phyloP scores from a whole-genome alignment of 805 yeast genomes.

The Metschnikowia koreensis region DNA sequence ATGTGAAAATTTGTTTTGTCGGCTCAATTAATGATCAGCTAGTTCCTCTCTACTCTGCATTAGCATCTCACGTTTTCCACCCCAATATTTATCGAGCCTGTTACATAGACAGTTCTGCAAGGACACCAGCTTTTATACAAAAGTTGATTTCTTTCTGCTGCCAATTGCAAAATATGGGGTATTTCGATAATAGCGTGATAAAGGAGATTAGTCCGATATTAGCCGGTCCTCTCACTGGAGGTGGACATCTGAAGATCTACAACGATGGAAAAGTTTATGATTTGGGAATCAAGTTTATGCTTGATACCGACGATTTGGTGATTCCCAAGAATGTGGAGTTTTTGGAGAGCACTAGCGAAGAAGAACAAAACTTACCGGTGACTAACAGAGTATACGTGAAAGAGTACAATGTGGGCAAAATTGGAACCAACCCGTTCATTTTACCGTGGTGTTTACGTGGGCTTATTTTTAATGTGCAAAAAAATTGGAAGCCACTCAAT shows the following conservation, averaged over 20 bases:
- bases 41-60: constrained; percentile 88
- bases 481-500: constrained; percentile 46
- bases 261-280: constrained; percentile 83
- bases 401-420: constrained; percentile 59
- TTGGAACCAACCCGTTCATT: constrained; percentile 78
- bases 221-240: constrained; percentile 92
- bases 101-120: constrained; percentile 78
- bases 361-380: constrained; percentile 24
- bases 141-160: constrained; percentile 73
- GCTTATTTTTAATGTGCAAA: constrained; percentile 55
- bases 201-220: constrained; percentile 63
- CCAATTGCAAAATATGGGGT: constrained; percentile 71
- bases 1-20: constrained; percentile 75
- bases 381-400: constrained; percentile 37
- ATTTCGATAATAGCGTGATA: constrained; percentile 80
- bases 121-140: constrained; percentile 75
- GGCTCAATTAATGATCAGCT: constrained; percentile 93
- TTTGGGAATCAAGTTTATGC: constrained; percentile 67
- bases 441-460: constrained; percentile 95
- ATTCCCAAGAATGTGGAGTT: constrained; percentile 27
- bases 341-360: background rate
- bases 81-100: constrained; percentile 90
- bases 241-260: constrained; percentile 90
- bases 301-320: constrained; percentile 67
- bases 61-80: constrained; percentile 78